These are phyloP conservation scores for Mediolabrus comicus DNA, from an alignment of 108 stramenopile genomes.

Conservation along the genomic window DNA sequence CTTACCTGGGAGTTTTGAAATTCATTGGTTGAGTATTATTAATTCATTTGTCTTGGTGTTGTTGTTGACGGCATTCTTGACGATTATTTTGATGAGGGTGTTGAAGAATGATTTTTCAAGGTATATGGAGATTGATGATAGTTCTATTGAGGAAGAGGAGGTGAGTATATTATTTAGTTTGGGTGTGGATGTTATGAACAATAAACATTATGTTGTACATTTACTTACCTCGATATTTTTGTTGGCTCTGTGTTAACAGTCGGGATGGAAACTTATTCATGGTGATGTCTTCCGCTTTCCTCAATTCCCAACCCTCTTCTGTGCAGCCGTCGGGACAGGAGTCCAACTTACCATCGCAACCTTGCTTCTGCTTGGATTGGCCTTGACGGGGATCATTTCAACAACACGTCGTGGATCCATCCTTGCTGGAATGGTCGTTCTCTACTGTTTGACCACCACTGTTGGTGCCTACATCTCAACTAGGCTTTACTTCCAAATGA, in stretches of 20 bases:
- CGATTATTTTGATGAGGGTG: slow-evolving; percentile 93
- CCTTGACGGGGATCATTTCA: slow-evolving; percentile 84
- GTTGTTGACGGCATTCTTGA: slow-evolving; percentile 93
- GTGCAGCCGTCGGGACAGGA: slow-evolving; percentile 91
- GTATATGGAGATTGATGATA: slow-evolving; percentile 95
- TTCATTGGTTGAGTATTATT: slow-evolving; percentile 98
- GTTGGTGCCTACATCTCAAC: slow-evolving; percentile 86
- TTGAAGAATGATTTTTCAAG: slow-evolving; percentile 97
- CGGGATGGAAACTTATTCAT: slow-evolving; percentile 98
- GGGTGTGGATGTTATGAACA: neutral
- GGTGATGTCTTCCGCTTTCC: slow-evolving; percentile 98
- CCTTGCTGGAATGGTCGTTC: slow-evolving; percentile 85
- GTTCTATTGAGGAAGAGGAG: slow-evolving; percentile 93
- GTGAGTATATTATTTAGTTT: slow-evolving; percentile 32
- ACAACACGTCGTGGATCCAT: slow-evolving; percentile 93
- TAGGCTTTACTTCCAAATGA: slow-evolving; percentile 92
- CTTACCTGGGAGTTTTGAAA: slow-evolving; percentile 89
- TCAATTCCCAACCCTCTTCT: slow-evolving; percentile 72
- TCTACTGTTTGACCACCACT: slow-evolving; percentile 90
- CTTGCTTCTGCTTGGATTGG: slow-evolving; percentile 81
- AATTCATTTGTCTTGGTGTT: slow-evolving; percentile 97
- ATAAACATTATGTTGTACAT: neutral
- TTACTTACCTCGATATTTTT: neutral
- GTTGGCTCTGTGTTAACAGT: slow-evolving; percentile 33
- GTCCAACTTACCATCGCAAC: slow-evolving; percentile 83